A percentile compares a stretch with the other conserved stretches of the same genome.
phyloP scores from a whole-genome alignment of 2,329 filamentous ascomycete genomes.

The Ploettnerulaceae sp. region DNA sequence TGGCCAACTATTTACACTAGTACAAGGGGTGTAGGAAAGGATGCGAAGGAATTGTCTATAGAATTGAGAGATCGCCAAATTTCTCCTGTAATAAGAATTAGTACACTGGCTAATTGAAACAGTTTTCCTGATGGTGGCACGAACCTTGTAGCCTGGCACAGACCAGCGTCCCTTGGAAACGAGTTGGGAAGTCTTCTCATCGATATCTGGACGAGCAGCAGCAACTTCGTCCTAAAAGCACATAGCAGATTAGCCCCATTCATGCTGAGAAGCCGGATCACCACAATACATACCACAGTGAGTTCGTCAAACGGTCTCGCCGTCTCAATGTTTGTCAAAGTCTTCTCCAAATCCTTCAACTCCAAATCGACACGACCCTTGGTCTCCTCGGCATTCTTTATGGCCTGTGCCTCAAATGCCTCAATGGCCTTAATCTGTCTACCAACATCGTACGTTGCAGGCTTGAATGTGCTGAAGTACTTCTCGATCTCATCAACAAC shows the following conservation, averaged over 20 bases:
- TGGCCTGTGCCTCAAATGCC: constrained; percentile 91
- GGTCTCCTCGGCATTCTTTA: constrained; percentile 95
- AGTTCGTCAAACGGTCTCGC: constrained; percentile 94
- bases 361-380: constrained; percentile 95
- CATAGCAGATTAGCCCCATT: constrained; percentile 13
- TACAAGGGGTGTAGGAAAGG: constrained; percentile 55
- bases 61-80: constrained; percentile 93
- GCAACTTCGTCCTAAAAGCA: constrained; percentile 79
- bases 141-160: constrained; percentile 97
- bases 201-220: constrained; percentile 90
- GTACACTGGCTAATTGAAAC: constrained; percentile 34
- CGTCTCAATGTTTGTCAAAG: constrained; percentile 93
- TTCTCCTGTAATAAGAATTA: constrained; percentile 71
- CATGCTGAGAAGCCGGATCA: constrained; percentile 1
- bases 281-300: constrained; percentile 73
- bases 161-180: constrained; percentile 98
- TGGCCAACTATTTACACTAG: constrained; percentile 58
- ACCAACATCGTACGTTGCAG: constrained; percentile 83
- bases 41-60: constrained; percentile 55
- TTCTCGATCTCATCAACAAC: constrained; percentile 96
- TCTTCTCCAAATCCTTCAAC: constrained; percentile 89
- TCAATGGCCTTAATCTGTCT: constrained; percentile 98
- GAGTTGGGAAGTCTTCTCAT: constrained; percentile 91
- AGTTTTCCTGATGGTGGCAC: constrained; percentile 28
- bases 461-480: constrained; percentile 88